Evolutionary conservation across 345 rosid species (phyloP).

Genomic region (Sapria himalayana): DNA sequence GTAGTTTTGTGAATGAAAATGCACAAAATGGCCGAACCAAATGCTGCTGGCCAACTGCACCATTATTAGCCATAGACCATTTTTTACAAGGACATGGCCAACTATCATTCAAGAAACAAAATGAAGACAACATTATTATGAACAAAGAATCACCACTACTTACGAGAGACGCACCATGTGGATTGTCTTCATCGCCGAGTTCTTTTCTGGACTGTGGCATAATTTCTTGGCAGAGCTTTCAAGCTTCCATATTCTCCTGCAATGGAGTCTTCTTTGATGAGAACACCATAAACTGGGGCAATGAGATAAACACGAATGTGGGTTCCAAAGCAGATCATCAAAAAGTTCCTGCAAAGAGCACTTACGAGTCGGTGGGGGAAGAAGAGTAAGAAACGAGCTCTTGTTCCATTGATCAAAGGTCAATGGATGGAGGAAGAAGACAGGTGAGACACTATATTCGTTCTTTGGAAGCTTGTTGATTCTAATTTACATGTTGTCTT

Average conservation of each 20-base stretch:
- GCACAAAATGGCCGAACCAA: slow-evolving; percentile 6
- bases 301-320: slow-evolving; percentile 13
- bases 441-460: slow-evolving; percentile 19
- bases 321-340: slow-evolving; percentile 6
- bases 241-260: slow-evolving; percentile 17
- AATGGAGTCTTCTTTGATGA: slow-evolving; percentile 14
- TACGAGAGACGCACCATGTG: slow-evolving; percentile 9
- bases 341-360: slow-evolving; percentile 11
- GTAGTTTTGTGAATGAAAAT: slow-evolving; percentile 9
- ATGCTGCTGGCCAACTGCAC: slow-evolving; percentile 27
- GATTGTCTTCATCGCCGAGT: slow-evolving; percentile 8
- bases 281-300: slow-evolving; percentile 7
- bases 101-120: slow-evolving; percentile 10
- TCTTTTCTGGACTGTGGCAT: not conserved
- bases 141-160: slow-evolving; percentile 9
- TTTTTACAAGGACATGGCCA: slow-evolving; percentile 38
- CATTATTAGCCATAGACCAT: slow-evolving; percentile 62
- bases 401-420: slow-evolving; percentile 58
- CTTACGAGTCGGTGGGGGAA: slow-evolving; percentile 12
- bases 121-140: slow-evolving; percentile 7
- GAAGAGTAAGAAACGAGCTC: slow-evolving; percentile 24
- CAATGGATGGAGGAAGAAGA: slow-evolving; percentile 93
- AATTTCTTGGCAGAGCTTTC: slow-evolving; percentile 10
- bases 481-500: not conserved
- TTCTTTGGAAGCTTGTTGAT: not conserved